Conservation (phyloP, 805 yeast genomes). For the Wickerhamomyces tratensis region DNA sequence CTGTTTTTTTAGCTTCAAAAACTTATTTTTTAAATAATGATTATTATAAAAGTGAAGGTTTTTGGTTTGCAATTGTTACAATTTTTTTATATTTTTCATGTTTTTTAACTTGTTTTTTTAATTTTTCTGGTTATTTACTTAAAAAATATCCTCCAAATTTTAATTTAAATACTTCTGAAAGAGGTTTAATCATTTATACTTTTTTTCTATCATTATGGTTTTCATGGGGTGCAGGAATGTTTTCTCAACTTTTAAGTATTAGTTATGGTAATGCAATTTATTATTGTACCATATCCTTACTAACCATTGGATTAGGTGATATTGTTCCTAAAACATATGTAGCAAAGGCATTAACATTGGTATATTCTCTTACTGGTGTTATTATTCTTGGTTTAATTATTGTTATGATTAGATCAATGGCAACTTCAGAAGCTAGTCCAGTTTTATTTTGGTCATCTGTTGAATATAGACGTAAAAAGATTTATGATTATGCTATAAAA, state of each 20-base stretch:
- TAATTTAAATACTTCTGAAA: conserved; percentile 57
- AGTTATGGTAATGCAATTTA: conserved; percentile 63
- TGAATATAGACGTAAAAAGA: conserved; percentile 36
- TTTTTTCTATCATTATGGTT: conserved; percentile 61
- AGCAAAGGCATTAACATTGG: conserved; percentile 46
- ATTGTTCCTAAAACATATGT: conserved; percentile 44
- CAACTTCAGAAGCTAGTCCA: conserved; percentile 50
- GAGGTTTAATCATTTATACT: conserved; percentile 65
- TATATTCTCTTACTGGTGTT: conserved; percentile 64
- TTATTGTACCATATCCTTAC: conserved; percentile 59
- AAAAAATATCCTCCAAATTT: conserved; percentile 62
- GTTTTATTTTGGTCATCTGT: conserved; percentile 57
- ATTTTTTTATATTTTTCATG: conserved; percentile 51
- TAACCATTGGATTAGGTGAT: conserved; percentile 81
- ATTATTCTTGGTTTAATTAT: conserved; percentile 66
- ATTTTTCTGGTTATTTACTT: conserved; percentile 50
- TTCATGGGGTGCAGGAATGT: conserved; percentile 58
- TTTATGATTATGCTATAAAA: conserved; percentile 14
- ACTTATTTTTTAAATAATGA: conserved; percentile 13
- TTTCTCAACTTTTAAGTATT: conserved; percentile 33
- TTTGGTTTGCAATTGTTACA: conserved; percentile 70
- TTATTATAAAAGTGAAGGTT: conserved; percentile 44
- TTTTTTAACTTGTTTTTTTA: conserved; percentile 39
- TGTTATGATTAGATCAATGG: conserved; percentile 57
- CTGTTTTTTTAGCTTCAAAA: conserved; percentile 30